Evolutionary conservation across 208 protist species (phyloP), one percentile per base, ranked within the genome.

Genomic region (Leishmania turanica): DNA sequence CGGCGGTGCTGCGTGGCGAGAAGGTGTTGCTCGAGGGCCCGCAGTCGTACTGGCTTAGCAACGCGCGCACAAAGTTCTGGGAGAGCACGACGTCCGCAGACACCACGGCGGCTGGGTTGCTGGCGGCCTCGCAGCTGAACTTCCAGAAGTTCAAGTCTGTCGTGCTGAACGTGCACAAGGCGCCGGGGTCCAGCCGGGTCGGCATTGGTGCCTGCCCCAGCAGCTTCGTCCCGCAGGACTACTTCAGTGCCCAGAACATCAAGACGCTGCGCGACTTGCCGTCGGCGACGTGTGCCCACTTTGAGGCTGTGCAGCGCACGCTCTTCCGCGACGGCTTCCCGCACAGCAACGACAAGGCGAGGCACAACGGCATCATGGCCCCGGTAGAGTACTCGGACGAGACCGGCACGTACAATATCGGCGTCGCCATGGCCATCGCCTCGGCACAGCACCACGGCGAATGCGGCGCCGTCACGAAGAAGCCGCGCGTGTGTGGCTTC

Each of bases 31-130:
- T 98, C 27, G 96, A 98, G 84, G 96, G 96, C 19, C 96, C 96
- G 45, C 96, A 98, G 85, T 97, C 96, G 3, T 98, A 98, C 84
- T 98, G 95, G 93, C 88, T 98, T 17, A 96, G 92, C 84, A 98
- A 98, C 84, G 91, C 92, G 15, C 88, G 93, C 65, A 95, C 97
- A 66, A 97, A 97, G 87, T 98, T 98, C 82, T 98, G 96, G 95
- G 93, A 91, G 62, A 97, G 93, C 85, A 95, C 93, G 42, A 98
- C 96, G 21, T 97, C 94, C 19, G 96, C 96, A 0, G 91, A 97
- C 87, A 98, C 96, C 0, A 88, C 90, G 47, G 96, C 96, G 8
- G 87, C 88, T 7, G 96, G 96, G 27, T 78, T 98, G 51, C 79
- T 97, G n/a, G 95, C 94, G 0, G 88, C 94, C 40, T 86, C 91